These are phyloP conservation scores for Fragaria iinumae DNA, from an alignment of 306 rosid species.

Conservation along the genomic window DNA sequence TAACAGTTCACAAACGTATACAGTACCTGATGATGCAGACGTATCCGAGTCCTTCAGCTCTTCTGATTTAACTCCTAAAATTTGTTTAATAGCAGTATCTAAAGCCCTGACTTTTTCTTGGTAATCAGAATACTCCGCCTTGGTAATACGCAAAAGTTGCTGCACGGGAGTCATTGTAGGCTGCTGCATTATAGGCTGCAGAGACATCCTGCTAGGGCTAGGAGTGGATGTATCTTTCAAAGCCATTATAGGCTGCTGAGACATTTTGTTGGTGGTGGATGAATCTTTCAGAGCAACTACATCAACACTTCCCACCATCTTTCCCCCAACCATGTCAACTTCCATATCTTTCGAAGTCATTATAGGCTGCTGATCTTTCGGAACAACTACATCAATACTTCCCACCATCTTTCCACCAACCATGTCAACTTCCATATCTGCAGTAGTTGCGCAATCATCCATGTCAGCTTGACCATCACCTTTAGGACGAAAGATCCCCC, in stretches of 20 bases:
- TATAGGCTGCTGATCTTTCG: not conserved
- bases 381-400: conserved; percentile 20
- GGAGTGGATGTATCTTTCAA: not conserved
- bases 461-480: conserved; percentile 16
- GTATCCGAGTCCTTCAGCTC: not conserved
- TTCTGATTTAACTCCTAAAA: not conserved
- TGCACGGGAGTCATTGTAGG: not conserved
- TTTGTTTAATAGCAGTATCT: not conserved
- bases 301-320: conserved; percentile 36
- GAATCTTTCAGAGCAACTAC: no score
- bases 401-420: conserved; percentile 43
- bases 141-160: not conserved
- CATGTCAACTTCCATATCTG: conserved; percentile 58
- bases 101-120: not conserved
- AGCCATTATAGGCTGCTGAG: not conserved
- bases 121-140: not conserved
- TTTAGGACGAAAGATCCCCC: conserved; percentile 54
- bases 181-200: not conserved
- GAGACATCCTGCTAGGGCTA: not conserved
- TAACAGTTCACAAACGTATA: not conserved
- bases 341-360: not conserved
- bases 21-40: not conserved
- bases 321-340: conserved; percentile 43
- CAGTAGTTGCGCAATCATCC: conserved; percentile 2
- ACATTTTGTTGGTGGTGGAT: no score